Conservation (phyloP, 257 asterid genomes). For the Solanum arcanum region DNA sequence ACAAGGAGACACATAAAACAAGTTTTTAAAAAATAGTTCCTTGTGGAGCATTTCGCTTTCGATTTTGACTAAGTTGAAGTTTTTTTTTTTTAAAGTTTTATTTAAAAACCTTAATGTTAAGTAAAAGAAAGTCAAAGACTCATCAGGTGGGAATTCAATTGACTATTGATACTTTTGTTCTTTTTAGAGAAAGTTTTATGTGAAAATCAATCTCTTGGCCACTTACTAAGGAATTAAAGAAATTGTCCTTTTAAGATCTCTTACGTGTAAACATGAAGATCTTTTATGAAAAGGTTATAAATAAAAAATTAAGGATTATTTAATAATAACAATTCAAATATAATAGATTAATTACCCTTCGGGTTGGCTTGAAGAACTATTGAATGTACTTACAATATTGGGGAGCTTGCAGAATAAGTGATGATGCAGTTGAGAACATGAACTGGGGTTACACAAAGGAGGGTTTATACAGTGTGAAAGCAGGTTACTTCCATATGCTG, state of each 20-base stretch:
- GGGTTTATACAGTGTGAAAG: not conserved
- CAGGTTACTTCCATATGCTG: not conserved
- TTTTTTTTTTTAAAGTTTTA: too few relatives aligned
- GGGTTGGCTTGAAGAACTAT: not conserved
- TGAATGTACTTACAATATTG: not conserved
- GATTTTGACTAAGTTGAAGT: not conserved
- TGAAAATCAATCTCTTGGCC: not conserved
- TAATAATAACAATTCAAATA: too few relatives aligned
- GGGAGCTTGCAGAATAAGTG: not conserved
- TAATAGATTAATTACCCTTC: too few relatives aligned
- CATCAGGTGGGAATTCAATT: not conserved
- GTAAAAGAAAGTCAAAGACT: not conserved
- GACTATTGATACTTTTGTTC: not conserved
- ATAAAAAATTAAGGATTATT: too few relatives aligned
- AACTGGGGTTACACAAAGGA: not conserved
- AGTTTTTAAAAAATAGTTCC: not conserved
- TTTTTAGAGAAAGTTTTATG: not conserved
- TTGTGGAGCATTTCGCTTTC: not conserved
- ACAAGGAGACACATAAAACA: not conserved
- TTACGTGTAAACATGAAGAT: not conserved
- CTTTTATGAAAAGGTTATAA: too few relatives aligned
- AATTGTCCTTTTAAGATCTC: not conserved
- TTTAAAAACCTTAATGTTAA: not conserved
- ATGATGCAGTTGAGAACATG: not conserved
- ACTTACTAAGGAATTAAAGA: not conserved